Evolutionary conservation across 1,139 yeast genomes (phyloP).

Genomic region (Scheffersomyces segobiensis): DNA sequence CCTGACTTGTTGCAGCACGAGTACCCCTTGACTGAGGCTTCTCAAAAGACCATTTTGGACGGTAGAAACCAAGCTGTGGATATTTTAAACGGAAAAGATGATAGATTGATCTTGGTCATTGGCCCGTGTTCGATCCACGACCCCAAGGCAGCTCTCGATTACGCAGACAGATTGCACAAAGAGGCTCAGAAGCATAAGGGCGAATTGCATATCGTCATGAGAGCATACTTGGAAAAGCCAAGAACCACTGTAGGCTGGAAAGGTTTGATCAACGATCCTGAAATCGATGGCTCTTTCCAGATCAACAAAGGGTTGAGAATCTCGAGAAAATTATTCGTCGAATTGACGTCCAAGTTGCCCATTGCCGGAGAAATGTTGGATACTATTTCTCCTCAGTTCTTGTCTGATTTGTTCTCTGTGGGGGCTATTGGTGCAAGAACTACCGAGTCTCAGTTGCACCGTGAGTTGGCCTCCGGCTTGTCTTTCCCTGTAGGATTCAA

Average conservation of each 20-base stretch:
- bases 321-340: conserved; percentile 82
- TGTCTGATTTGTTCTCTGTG: conserved; percentile 85
- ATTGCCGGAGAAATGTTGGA: conserved; percentile 98
- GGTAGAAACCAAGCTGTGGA: conserved; percentile 79
- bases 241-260: conserved; percentile 99
- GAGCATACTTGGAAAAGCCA: conserved; percentile 97
- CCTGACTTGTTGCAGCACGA: conserved; percentile 95
- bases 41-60: conserved; percentile 60
- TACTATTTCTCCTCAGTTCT: conserved; percentile 96
- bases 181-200: conserved; percentile 67
- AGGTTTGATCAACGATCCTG: conserved; percentile 96
- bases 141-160: conserved; percentile 83
- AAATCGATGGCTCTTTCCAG: conserved; percentile 86
- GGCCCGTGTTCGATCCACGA: conserved; percentile 99
- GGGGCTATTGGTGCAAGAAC: conserved; percentile 99
- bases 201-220: conserved; percentile 86
- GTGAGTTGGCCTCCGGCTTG: conserved; percentile 94
- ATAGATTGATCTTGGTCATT: conserved; percentile 76
- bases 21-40: conserved; percentile 63
- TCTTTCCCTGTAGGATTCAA: conserved; percentile 98
- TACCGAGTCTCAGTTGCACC: conserved; percentile 95
- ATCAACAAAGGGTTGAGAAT: conserved; percentile 93
- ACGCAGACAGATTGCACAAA: conserved; percentile 69
- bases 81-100: conserved; percentile 74
- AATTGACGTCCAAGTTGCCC: conserved; percentile 78